Evolutionary conservation across 2,329 filamentous ascomycete genomes (phyloP), one percentile per base, ranked within the genome.

Genomic region (Parastagonospora avenae): DNA sequence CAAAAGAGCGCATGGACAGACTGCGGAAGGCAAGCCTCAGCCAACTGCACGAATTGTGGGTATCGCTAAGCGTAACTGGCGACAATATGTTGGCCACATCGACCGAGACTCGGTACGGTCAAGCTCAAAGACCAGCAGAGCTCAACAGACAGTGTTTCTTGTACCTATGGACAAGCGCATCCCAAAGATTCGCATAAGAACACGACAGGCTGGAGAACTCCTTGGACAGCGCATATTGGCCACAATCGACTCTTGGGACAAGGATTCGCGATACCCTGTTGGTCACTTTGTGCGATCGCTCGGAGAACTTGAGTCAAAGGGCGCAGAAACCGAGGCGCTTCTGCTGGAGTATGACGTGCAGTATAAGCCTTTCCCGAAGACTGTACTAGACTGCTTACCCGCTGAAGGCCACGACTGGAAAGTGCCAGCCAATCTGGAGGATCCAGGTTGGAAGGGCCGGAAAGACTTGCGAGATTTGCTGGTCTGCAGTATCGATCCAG

Each of bases 91-190:
- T 55, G 94, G 94, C 2, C 92, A 97, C 69, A 88, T 99, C 49
- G 94, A 99, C 70, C 87, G 88, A 43, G 90, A 89, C 9, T 95
- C 92, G 2, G 88, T 92, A 42, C 88, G 87, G 65, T 85, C 87
- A 46, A 84, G 86, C 2, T 84, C 84, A 2, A 88, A 86, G 53
- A 88, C 92, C 62, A 91, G 91, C 28, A 85, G 92, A 51, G 89
- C 89, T 64, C 91, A 95, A 70, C 92, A 97, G 70, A 95, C 85
- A 12, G 92, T 99, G 11, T 99, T 99, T 75, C 82, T 99, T 14
- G 86, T 97, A 42, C 92, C 94, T 4, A 97, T 99, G 93, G 93
- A 99, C 75, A 97, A 96, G 80, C 89, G 91, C 66, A 90, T 99
- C 16, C 94, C 94, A 2, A 99, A 97, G 78, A 97, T 99, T 64